Evolutionary conservation across 2,329 filamentous ascomycete genomes (phyloP), one percentile per base, ranked within the genome.

Genomic region (Epichloe festucae): DNA sequence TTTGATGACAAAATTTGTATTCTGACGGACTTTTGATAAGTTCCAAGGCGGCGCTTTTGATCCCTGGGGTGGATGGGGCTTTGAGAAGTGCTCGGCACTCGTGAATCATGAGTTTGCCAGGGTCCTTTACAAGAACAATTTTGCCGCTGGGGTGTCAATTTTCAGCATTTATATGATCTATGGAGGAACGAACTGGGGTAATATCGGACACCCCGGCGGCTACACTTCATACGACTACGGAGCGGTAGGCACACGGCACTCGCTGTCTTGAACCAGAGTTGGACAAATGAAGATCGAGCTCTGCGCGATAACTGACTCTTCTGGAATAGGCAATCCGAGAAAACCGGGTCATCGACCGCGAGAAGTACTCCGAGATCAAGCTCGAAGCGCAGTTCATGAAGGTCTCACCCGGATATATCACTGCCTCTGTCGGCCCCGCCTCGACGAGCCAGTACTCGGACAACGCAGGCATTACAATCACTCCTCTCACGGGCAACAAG

Each of bases 111-210:
- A 89, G 57, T 89, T 88, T 55, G 80, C 85, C 54, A 73, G 86
- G 15, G 82, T 93, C 0, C 88, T 89, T 61, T 87, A 89, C 65
- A 91, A 90, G 73, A 87, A 89, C 57, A 73, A 81, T 49, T 78
- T 82, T 49, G 79, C 79, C 39, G 78, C 82, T 15, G 82, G 81
- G 0, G 76, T 82, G 3, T 80, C 77, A 0, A 78, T 91, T 7
- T 70, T 89, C 52, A 89, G 82, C 57, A 61, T 88, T 1, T 90
- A 89, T 63, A 90, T 90, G 87, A 82, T 77, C 1, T 87, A 76
- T 57, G 87, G 87, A 14, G 87, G 87, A 5, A 90, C 87, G 0
- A 93, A 91, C 62, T 91, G 87, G 87, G 87, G 87, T 0, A 90
- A 89, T 55, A 65, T 88, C 4, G 84, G 86, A 0, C 79, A 88